Conservation (phyloP, 768 basidiomycete species). For the Suillus weaverae region DNA sequence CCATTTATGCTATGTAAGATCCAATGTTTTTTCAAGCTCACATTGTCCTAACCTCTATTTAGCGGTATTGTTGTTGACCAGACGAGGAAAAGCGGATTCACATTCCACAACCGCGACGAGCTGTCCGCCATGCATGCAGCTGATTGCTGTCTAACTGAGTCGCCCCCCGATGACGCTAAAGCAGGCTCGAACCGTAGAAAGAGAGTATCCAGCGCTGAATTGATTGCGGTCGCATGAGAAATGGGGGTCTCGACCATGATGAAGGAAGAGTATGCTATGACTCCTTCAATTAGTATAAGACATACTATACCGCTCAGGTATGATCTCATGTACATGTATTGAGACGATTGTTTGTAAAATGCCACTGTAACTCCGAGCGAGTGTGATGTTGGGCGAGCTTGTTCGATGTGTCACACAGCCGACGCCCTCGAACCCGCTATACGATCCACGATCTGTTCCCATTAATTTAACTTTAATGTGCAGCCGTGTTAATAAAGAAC, state of each 20-base stretch:
- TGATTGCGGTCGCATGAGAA: conserved; percentile 2
- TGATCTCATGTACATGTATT: neutral
- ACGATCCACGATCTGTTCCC: conserved; percentile 68
- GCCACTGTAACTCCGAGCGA: neutral
- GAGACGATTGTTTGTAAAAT: neutral
- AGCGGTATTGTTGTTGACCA: conserved; percentile 58
- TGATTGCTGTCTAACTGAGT: neutral
- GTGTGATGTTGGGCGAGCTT: too few relatives aligned
- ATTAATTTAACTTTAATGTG: neutral
- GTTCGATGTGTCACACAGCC: conserved; percentile 47
- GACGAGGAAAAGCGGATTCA: conserved; percentile 48
- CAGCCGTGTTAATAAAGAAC: neutral
- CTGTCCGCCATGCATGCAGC: conserved; percentile 23
- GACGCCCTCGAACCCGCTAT: conserved; percentile 78
- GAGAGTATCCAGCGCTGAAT: neutral
- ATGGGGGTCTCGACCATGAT: neutral
- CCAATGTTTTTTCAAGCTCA: neutral
- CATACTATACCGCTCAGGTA: neutral
- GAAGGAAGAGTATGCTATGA: neutral
- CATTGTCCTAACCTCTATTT: conserved; percentile 8
- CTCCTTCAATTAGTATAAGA: neutral
- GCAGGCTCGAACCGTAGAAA: neutral
- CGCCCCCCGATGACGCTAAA: neutral
- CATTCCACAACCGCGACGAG: conserved; percentile 49
- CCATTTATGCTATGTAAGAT: conserved; percentile 54